Evolutionary conservation across 1,284 basidiomycete genomes (phyloP).

Genomic region (Taiwanofungus camphoratus): DNA sequence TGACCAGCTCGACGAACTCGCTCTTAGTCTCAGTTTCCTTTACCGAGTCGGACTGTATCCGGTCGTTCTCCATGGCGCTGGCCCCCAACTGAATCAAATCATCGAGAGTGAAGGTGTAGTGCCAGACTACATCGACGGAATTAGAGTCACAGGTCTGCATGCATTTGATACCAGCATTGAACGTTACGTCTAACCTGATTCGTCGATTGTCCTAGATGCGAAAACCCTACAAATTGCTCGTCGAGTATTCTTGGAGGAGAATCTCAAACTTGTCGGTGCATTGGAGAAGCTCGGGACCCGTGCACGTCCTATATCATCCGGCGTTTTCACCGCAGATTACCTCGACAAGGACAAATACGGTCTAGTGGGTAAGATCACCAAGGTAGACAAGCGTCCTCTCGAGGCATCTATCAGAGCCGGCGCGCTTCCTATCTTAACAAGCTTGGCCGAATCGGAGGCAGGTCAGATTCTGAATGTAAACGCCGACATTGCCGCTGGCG

Average conservation of each 20-base stretch:
- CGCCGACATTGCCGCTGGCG: slow-evolving; percentile 93
- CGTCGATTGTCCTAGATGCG: slow-evolving; percentile 51
- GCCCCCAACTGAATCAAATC: slow-evolving; percentile 91
- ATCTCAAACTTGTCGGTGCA: slow-evolving; percentile 86
- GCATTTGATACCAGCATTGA: neutral
- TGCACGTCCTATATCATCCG: slow-evolving; percentile 92
- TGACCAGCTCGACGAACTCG: slow-evolving; percentile 85
- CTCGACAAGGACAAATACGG: slow-evolving; percentile 92
- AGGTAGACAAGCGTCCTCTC: slow-evolving; percentile 89
- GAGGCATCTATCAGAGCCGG: slow-evolving; percentile 93
- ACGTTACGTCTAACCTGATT: neutral
- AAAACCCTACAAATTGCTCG: slow-evolving; percentile 91
- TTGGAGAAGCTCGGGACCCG: slow-evolving; percentile 91
- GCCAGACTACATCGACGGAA: slow-evolving; percentile 94
- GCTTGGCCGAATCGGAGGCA: slow-evolving; percentile 84
- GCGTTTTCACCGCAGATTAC: slow-evolving; percentile 93
- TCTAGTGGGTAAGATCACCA: slow-evolving; percentile 91
- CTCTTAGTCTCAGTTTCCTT: slow-evolving; percentile 88
- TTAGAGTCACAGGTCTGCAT: slow-evolving; percentile 81
- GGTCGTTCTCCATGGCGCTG: slow-evolving; percentile 90
- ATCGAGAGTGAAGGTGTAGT: slow-evolving; percentile 87
- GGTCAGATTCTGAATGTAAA: slow-evolving; percentile 97
- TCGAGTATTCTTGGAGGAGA: slow-evolving; percentile 94
- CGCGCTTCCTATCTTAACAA: slow-evolving; percentile 89
- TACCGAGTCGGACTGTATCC: slow-evolving; percentile 93